Base-by-base conservation (phyloP, 371 early-diverging fungal genomes). In the Rhizopus sp. region DNA sequence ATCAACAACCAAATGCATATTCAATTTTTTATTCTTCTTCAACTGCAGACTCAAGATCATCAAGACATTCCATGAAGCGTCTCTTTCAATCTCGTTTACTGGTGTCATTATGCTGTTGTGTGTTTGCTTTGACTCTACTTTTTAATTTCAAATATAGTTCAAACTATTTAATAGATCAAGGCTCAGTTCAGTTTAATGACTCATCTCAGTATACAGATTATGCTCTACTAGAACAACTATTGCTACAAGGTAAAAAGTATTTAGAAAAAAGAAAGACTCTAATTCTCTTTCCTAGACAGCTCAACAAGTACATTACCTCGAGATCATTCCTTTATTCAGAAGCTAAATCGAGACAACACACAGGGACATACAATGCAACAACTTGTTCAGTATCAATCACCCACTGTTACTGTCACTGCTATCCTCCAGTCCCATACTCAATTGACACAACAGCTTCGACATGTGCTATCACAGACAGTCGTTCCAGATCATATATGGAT, bases 401-500 rank as follows among this genome's bases (percentile, higher is more conserved):
- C 50, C 12, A 45, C 16, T 4, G 51, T 60, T n/a, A 30, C 34
- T 1, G 78, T 78, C 13, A 81, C 81, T 33, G 81, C 74, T 41
- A 69, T 84, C 5, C 61, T 84, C 15, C 68, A 75, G 17, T 69
- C 73, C 4, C 61, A 66, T 31, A 69, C 60, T 55, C 69, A 67
- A 15, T 46, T 81, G 2, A 62, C 70, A 2, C 39, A 60, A 13
- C 84, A 84, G 60, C 55, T 84, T 30, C 70, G 69, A 32, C 68
- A 81, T 2, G 57, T 84, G n/a, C 47, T 82, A 37, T 48, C 73
- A 31, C 84, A 84, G 53, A 73, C 75, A 4, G 69, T 73, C 23
- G 68, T 72, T n/a, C 76, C 82, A 5, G 75, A 81, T 31, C 60
- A 62, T 42, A 69, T 84, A 38, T 84, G 82, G 84, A 66, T 84